Conservation (phyloP, 441 rosid species). For the Viola pubescens region DNA sequence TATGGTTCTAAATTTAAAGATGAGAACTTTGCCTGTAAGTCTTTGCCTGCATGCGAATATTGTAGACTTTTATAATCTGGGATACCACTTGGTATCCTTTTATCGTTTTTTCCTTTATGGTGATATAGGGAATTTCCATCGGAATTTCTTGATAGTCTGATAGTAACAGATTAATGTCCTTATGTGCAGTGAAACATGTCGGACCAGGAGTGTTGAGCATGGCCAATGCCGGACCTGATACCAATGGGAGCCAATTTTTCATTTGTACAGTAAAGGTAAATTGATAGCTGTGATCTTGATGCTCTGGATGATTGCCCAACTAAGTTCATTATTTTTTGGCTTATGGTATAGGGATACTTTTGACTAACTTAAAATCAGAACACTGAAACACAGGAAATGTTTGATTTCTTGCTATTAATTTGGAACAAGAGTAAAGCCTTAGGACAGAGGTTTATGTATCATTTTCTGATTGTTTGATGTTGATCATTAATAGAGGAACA, state of each 20-base stretch:
- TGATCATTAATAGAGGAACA: neutral
- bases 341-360: neutral
- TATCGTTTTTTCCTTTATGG: neutral
- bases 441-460: neutral
- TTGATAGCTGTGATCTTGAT: slow-evolving; percentile 11
- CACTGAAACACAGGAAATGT: too few relatives aligned
- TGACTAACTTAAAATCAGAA: neutral
- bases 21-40: slow-evolving; percentile 86
- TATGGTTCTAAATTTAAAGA: slow-evolving; percentile 82
- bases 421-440: too few relatives aligned
- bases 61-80: neutral
- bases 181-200: slow-evolving; percentile 62
- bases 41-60: slow-evolving; percentile 5
- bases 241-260: slow-evolving; percentile 96
- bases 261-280: slow-evolving; percentile 87
- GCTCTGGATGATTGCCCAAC: slow-evolving; percentile 7
- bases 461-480: neutral
- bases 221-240: slow-evolving; percentile 98
- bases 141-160: neutral
- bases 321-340: neutral
- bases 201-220: slow-evolving; percentile 96
- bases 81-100: neutral
- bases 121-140: too few relatives aligned
- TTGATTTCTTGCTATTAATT: too few relatives aligned
- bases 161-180: slow-evolving; percentile 9